Evolutionary conservation across 1,139 yeast species (phyloP).

Genomic region (Geotrichum klebahnii): DNA sequence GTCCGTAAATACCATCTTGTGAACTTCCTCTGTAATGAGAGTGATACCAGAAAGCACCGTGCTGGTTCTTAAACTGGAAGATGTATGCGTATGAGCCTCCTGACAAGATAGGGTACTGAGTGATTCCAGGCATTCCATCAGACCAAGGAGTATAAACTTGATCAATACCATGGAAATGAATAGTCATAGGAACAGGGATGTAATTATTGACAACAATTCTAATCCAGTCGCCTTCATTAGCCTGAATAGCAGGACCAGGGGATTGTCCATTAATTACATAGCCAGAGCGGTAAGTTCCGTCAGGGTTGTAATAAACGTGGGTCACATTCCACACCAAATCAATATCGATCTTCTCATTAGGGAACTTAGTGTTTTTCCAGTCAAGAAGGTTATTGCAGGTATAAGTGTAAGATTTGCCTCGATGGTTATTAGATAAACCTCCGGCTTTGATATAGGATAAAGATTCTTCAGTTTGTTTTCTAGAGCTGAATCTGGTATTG

Average conservation of each 20-base stretch:
- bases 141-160: slow-evolving; percentile 41
- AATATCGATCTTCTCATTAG: slow-evolving; percentile 8
- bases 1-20: slow-evolving; percentile 42
- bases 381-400: slow-evolving; percentile 1
- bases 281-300: slow-evolving; percentile 31
- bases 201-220: slow-evolving; percentile 36
- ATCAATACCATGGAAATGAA: slow-evolving; percentile 42
- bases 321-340: slow-evolving; percentile 23
- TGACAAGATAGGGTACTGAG: slow-evolving; percentile 38
- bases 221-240: slow-evolving; percentile 41
- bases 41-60: slow-evolving; percentile 43
- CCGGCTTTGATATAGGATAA: too few relatives aligned
- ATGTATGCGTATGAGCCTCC: slow-evolving; percentile 37
- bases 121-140: slow-evolving; percentile 42
- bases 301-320: slow-evolving; percentile 26
- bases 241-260: slow-evolving; percentile 41
- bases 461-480: too few relatives aligned
- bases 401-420: slow-evolving; percentile 7
- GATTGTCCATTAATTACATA: slow-evolving; percentile 37
- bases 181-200: slow-evolving; percentile 27
- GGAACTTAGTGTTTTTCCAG: slow-evolving; percentile 13
- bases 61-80: slow-evolving; percentile 37
- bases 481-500: too few relatives aligned
- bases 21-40: slow-evolving; percentile 41
- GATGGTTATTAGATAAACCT: too few relatives aligned